A percentile compares a stretch with the other conserved stretches of the same genome.
phyloP scores from a whole-genome alignment of 2,329 filamentous ascomycete genomes.

The Juglanconis juglandina region DNA sequence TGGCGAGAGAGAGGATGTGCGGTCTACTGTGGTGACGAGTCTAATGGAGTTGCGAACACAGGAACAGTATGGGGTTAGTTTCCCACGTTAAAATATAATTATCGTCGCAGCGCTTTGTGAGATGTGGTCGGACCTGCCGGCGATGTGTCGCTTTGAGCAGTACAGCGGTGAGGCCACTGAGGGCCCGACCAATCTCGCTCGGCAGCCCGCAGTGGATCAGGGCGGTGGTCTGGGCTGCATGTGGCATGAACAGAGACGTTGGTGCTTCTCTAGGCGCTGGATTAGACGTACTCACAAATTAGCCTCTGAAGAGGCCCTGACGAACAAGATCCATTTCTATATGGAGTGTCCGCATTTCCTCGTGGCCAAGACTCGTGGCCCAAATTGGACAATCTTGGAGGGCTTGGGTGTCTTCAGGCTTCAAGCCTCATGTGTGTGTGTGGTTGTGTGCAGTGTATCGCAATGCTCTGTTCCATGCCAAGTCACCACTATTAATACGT shows the following conservation, averaged over 20 bases:
- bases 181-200: background rate
- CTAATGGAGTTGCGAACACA: background rate
- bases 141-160: background rate
- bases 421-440: background rate
- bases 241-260: background rate
- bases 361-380: background rate
- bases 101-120: background rate
- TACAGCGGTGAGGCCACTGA: conserved; percentile 3
- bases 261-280: background rate
- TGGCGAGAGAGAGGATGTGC: background rate
- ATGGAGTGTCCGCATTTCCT: too few species aligned
- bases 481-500: too few species aligned
- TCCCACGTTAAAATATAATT: background rate
- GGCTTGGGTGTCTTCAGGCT: background rate
- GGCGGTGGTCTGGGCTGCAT: background rate
- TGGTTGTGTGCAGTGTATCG: background rate
- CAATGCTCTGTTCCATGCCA: background rate
- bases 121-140: background rate
- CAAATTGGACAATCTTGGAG: background rate
- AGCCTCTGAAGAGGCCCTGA: background rate
- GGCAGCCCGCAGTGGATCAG: background rate
- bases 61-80: background rate
- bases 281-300: background rate
- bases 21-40: background rate
- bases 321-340: background rate